Evolutionary conservation across 192 early-diverging fungal genomes (phyloP).

Genomic region (Coemansia sp.): DNA sequence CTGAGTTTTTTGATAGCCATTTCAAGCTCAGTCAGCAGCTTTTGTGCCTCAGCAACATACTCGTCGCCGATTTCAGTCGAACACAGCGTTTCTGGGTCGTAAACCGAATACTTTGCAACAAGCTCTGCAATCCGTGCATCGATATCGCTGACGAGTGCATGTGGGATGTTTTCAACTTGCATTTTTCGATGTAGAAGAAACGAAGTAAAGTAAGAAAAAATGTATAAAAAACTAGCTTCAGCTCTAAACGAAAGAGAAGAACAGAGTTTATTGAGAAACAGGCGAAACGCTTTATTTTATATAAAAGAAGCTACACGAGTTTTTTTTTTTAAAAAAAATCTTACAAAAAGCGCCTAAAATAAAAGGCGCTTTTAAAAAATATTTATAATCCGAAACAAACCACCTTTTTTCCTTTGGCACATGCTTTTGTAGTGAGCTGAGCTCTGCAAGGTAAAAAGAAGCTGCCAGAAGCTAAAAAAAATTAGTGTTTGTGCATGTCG

Average conservation of each 20-base stretch:
- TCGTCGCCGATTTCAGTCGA: background rate
- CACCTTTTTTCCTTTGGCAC: background rate
- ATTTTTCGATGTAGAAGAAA: background rate
- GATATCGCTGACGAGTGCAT: background rate
- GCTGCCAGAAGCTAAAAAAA: background rate
- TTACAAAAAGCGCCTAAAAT: background rate
- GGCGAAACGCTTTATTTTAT: too few relatives aligned
- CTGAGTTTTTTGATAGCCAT: background rate
- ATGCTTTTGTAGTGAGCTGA: too few relatives aligned
- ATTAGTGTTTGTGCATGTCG: slow-evolving; percentile 31
- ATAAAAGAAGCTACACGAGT: too few relatives aligned
- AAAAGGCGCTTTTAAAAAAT: background rate
- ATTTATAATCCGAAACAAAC: background rate
- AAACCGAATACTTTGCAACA: slow-evolving; percentile 9
- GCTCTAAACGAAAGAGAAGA: too few relatives aligned
- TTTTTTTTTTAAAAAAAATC: background rate
- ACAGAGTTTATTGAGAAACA: too few relatives aligned
- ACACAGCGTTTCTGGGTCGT: slow-evolving; percentile 18
- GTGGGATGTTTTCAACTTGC: background rate
- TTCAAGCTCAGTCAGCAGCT: slow-evolving; percentile 10
- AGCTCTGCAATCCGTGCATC: slow-evolving; percentile 10
- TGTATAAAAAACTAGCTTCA: background rate
- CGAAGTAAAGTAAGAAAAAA: background rate
- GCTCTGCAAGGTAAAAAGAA: background rate
- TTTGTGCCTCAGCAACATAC: slow-evolving; percentile 11